Percentiles rank a stretch among this genome's conserved stretches.
These are phyloP conservation scores for Geranium incanum DNA, from an alignment of 441 rosid genomes.

Conservation along the genomic window DNA sequence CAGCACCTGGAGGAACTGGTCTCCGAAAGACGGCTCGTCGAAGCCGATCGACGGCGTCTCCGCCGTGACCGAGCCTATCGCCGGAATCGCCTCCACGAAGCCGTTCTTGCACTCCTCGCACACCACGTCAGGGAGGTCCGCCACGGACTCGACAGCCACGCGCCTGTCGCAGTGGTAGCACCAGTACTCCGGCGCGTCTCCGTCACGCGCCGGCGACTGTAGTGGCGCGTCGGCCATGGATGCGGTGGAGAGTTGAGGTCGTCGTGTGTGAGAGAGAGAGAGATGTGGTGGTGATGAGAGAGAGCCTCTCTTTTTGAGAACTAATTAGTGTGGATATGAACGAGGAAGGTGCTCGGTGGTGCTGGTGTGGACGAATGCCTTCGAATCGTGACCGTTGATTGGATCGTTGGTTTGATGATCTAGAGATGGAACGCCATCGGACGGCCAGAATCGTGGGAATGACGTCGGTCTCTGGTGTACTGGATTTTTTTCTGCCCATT, in stretches of 20 bases:
- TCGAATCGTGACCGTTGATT: too few species aligned
- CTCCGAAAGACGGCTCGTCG: constrained; percentile 43
- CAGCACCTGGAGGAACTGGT: constrained; percentile 56
- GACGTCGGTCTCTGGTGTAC: too few species aligned
- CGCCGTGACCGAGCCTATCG: constrained; percentile 17
- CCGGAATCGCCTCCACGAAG: constrained; percentile 50
- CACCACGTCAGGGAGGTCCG: constrained; percentile 30
- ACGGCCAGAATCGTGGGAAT: too few species aligned
- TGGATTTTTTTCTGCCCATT: too few species aligned
- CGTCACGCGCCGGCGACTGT: constrained; percentile 22
- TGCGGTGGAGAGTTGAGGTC: background rate
- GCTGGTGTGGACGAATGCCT: too few species aligned
- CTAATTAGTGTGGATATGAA: too few species aligned
- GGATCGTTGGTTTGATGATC: too few species aligned
- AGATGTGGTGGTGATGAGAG: background rate
- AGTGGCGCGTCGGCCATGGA: constrained; percentile 45
- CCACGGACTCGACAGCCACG: constrained; percentile 43
- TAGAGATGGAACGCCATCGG: too few species aligned
- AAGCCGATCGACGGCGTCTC: constrained; percentile 29
- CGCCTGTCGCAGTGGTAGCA: constrained; percentile 61
- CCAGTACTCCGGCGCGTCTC: constrained; percentile 39
- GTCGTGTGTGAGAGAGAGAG: background rate
- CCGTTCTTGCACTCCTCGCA: constrained; percentile 61
- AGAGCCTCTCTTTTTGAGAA: too few species aligned
- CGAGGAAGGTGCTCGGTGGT: too few species aligned